phyloP scores from a whole-genome alignment of 495 filamentous ascomycete species.

The Penicillium turbatum region DNA sequence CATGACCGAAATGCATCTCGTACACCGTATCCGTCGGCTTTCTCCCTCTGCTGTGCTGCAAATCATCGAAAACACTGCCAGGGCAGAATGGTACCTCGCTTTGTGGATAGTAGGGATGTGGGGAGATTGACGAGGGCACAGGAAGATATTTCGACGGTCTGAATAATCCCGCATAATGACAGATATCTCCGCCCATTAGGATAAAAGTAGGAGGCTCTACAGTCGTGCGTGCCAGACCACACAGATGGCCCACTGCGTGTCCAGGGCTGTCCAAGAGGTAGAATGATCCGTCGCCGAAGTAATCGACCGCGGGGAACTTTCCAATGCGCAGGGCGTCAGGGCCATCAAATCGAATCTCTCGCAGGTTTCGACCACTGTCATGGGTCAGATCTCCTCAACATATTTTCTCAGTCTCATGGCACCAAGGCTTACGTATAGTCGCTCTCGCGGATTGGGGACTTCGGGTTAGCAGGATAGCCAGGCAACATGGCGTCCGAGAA shows the following conservation, averaged over 20 bases:
- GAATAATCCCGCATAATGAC: conserved; percentile 51
- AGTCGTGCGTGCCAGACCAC: conserved; percentile 37
- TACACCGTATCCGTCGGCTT: conserved; percentile 15
- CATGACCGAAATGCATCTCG: not conserved
- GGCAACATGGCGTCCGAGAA: conserved; percentile 40
- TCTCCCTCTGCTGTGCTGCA: conserved; percentile 8
- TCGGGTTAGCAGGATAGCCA: conserved; percentile 39
- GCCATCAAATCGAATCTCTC: not conserved
- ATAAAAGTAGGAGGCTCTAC: conserved; percentile 36
- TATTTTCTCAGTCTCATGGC: not conserved
- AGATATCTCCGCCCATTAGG: conserved; percentile 45
- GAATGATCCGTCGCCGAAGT: conserved; percentile 44
- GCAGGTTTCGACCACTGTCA: not conserved
- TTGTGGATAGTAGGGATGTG: not conserved
- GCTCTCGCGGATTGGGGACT: conserved; percentile 38
- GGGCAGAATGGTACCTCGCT: conserved; percentile 2
- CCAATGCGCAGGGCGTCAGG: conserved; percentile 23
- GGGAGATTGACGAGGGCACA: conserved; percentile 11
- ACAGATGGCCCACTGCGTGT: conserved; percentile 43
- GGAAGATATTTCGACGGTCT: conserved; percentile 44
- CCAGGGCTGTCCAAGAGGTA: conserved; percentile 46
- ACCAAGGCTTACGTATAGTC: conserved; percentile 38
- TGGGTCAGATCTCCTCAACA: conserved; percentile 7
- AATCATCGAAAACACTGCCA: not conserved
- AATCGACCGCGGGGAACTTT: conserved; percentile 49